phyloP scores from a whole-genome alignment of 441 rosid species.

The Jatropha podagrica region DNA sequence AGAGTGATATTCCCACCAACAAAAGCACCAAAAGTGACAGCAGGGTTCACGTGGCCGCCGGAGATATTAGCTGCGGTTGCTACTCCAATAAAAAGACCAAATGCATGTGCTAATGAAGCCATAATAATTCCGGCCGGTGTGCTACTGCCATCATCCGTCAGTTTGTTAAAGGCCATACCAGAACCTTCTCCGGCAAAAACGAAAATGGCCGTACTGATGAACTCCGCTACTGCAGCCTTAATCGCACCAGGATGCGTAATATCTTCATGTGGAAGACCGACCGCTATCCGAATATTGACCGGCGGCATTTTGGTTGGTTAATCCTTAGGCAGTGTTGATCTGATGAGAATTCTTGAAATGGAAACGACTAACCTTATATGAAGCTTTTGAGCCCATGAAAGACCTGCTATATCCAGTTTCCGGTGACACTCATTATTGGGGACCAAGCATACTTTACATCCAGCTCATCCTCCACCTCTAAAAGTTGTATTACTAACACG shows the following conservation, averaged over 20 bases:
- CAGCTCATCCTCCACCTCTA: slow-evolving; percentile 3
- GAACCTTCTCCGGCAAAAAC: slow-evolving; percentile 84
- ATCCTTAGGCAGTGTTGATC: too few species aligned
- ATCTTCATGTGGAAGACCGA: slow-evolving; percentile 52
- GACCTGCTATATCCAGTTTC: not conserved
- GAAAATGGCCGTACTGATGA: slow-evolving; percentile 55
- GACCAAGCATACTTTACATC: not conserved
- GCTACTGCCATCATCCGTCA: slow-evolving; percentile 52
- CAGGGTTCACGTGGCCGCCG: slow-evolving; percentile 75
- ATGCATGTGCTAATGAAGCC: slow-evolving; percentile 64
- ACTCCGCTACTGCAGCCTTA: slow-evolving; percentile 72
- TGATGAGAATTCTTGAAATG: too few species aligned
- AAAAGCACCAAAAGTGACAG: slow-evolving; percentile 76
- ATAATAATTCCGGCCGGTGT: slow-evolving; percentile 66
- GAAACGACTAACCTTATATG: too few species aligned
- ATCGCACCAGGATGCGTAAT: slow-evolving; percentile 47
- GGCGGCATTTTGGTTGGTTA: slow-evolving; percentile 40
- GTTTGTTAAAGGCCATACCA: slow-evolving; percentile 74
- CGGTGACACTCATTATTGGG: not conserved
- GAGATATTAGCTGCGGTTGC: slow-evolving; percentile 64
- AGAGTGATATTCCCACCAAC: slow-evolving; percentile 71
- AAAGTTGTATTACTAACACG: not conserved
- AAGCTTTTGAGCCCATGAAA: too few species aligned
- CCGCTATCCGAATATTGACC: slow-evolving; percentile 44
- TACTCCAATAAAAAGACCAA: slow-evolving; percentile 64